Percentiles rank a stretch among this genome's conserved stretches.
phyloP scores from a whole-genome alignment of 169 alveolate genomes.

The Plasmodium vinckei region DNA sequence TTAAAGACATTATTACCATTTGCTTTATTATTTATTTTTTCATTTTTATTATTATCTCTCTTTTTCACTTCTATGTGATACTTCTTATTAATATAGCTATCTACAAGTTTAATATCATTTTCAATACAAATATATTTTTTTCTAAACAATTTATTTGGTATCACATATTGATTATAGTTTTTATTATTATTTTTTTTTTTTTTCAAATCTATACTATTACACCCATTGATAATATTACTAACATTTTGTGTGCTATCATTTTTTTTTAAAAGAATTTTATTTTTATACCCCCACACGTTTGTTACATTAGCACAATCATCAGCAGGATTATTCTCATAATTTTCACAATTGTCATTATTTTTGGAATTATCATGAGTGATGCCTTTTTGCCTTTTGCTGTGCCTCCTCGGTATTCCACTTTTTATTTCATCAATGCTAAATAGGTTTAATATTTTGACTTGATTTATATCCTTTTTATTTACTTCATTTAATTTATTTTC shows the following conservation, averaged over 20 bases:
- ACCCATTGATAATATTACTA: background rate
- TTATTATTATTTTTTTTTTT: background rate
- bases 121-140: background rate
- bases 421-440: conserved; percentile 9
- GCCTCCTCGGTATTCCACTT: conserved; percentile 32
- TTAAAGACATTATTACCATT: conserved; percentile 6
- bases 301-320: background rate
- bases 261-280: background rate
- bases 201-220: background rate
- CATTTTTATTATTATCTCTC: background rate
- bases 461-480: background rate
- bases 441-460: conserved; percentile 26
- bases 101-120: conserved; percentile 16
- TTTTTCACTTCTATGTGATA: conserved; percentile 21
- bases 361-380: too few species aligned
- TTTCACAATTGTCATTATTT: background rate
- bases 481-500: conserved; percentile 7
- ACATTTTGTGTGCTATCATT: background rate
- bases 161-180: too few species aligned
- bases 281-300: background rate
- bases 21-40: background rate
- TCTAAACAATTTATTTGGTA: background rate
- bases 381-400: conserved; percentile 10
- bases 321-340: background rate
- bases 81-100: conserved; percentile 62